Evolutionary conservation across 345 rosid species (phyloP), one percentile per base, ranked within the genome.

Genomic region (Rhizophora apiculata): DNA sequence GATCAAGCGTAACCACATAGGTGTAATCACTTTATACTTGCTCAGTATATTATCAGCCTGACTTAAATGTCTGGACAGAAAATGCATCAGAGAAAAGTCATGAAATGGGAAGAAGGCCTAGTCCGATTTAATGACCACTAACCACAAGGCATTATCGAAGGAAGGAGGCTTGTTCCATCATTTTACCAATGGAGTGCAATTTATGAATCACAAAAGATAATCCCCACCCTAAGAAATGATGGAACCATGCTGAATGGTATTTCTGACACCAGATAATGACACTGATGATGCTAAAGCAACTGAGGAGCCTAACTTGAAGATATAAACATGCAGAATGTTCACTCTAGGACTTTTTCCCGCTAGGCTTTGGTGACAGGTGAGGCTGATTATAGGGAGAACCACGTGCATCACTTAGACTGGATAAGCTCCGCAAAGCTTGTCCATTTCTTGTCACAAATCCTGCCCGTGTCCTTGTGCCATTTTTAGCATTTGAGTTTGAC

Each of bases 361-460:
- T 86, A 29, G 92, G 87, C 67, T 87, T 90, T 63, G 96, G 94
- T 74, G 92, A 90, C 26, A 64, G 85, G 1, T 69, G 85, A 10
- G 78, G 81, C 76, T 82, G 77, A 34, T 80, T 80, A 78, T 80
- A 84, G 26, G 96, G 97, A 3, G 97, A 86, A 29, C 82, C 68
- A 32, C 72, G 80, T 0, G 66, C 67, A 63, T 71, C 78, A 60
- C 86, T 85, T 32, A 84, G 60, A 60, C 78, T 84, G 29, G 93
- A 90, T 60, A 91, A 82, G 76, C 87, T 87, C 82, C 92, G 85
- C 67, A 82, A 15, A 46, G 89, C 73, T 19, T 85, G 89, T 59
- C 95, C 97, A 49, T 91, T 91, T 82, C 94, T 87, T 31, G 82
- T 75, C 19, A 85, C 64, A 68, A 85, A 88, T 74, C 90, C 97